Base-by-base conservation (phyloP, 2,329 filamentous ascomycete genomes). In the Aspergillus udagawae region DNA sequence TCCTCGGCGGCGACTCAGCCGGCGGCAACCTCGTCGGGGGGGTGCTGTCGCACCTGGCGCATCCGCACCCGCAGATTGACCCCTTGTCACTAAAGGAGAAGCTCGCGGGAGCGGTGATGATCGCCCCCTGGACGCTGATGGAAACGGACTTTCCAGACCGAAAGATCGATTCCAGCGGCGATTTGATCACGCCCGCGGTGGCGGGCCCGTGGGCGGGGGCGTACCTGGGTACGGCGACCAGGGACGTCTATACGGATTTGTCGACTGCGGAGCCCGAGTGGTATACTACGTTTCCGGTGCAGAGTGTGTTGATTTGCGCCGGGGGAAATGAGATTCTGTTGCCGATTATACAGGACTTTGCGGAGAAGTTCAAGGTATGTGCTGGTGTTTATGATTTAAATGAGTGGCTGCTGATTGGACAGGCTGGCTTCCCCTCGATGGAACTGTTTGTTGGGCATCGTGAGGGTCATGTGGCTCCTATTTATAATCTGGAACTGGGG, bases 51-150 rank as follows among this genome's bases (percentile, higher is more conserved):
- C 76, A 78, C 56, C 53, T 76, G 20, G 69, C 74, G 0, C 85
- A 87, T 64, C 83, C 85, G 0, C 84, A 86, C 58, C 77, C 82
- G 0, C 74, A 80, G 1, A 76, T 85, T 45, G 67, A 76, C 0
- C 68, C 72, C 0, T 56, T 86, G 21, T 54, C 67, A 0, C 66
- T 83, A 6, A 64, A 70, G 0, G 67, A 66, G 3, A 77, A 76
- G 8, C 70, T 87, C 17, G 77, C 77, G 2, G 83, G 77, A 3
- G 76, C 79, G 0, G 65, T 86, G 7, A 73, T 86, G 6, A 79
- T 87, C 55, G 81, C 79, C 0, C 85, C 85, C 0, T 88, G 85
- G 85, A 74, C 78, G 1, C 77, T 77, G 1, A 80, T 87, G 59
- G 72, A 75, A n/a, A 74, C 73, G 0, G 69, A 77, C 20, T 77